Base-by-base conservation (phyloP, 1,284 basidiomycete species). In the Heterobasidion parviporum region DNA sequence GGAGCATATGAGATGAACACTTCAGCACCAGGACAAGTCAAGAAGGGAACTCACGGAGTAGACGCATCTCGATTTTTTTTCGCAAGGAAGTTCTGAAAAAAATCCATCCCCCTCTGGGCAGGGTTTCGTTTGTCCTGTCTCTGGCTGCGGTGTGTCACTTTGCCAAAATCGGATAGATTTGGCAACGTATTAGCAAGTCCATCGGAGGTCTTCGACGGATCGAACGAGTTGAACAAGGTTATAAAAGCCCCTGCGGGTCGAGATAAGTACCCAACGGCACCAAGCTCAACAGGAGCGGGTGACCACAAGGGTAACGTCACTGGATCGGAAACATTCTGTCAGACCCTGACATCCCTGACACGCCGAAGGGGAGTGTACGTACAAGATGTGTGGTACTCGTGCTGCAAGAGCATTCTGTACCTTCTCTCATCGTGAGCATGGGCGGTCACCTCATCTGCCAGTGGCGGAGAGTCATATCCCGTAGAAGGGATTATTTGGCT, bases 271-370 rank as follows among this genome's bases (percentile, higher is more conserved):
- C 89, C 89, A 1, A 92, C 81, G 1, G 83, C 80, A 6, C 89
- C 89, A 1, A 91, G 67, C 14, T 72, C 65, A 2, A 91, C 76
- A 2, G 63, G 71, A 1, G 74, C 68, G 1, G 89, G 89, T 2
- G 75, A 74, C 89, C 87, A 92, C 2, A 91, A 68, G 1, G 88
- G 83, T 7, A 89, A 69, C 0, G 76, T 83, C 59, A 90, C 87
- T 89, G 57, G 2, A 50, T 43, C 52, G 50, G 34, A 32, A 35
- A 16, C 16, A 35, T 9, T 5, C 35, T 32, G 35, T 55, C 8
- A 57, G 51, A 38, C 16, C 36, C 12, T 15, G 16, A 34, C 12
- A 9, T 41, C 54, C 47, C 26, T 26, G 26, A 26, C 26, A 26
- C 12, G 36, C 41, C 33, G 36, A 5, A 33, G 5, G 18, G 26